Evolutionary conservation across 179 eudicot species (phyloP).

Genomic region (Beta corolliflora): DNA sequence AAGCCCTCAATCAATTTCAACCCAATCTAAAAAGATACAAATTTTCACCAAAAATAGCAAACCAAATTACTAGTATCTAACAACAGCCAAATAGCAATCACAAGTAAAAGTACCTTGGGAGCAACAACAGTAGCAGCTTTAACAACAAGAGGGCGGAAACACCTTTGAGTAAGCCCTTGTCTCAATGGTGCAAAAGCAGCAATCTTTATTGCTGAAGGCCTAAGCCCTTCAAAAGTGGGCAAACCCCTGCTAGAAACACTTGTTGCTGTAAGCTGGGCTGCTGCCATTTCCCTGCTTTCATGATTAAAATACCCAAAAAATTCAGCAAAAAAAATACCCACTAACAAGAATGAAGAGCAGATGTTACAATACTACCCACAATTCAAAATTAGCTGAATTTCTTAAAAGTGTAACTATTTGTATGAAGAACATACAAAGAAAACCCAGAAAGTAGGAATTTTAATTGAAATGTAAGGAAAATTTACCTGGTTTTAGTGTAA

Average conservation of each 20-base stretch:
- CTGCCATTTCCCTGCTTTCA: conserved; percentile 58
- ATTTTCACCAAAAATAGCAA: neutral
- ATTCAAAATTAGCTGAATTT: neutral
- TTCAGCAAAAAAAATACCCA: neutral
- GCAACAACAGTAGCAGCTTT: conserved; percentile 89
- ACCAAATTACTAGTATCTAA: neutral
- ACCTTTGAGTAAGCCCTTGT: conserved; percentile 45
- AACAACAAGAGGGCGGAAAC: conserved; percentile 63
- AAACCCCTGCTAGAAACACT: conserved; percentile 45
- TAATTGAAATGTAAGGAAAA: no score
- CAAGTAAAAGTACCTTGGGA: conserved; percentile 59
- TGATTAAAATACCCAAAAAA: neutral
- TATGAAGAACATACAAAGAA: neutral
- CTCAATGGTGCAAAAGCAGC: conserved; percentile 49
- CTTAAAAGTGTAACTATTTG: no score
- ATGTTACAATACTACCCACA: neutral
- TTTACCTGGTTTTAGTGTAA: conserved; percentile 6
- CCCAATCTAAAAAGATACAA: neutral
- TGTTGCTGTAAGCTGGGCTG: conserved; percentile 44
- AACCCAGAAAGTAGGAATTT: neutral
- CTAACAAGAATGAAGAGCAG: neutral
- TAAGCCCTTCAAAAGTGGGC: conserved; percentile 65
- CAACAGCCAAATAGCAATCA: neutral
- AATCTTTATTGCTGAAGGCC: conserved; percentile 42
- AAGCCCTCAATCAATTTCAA: neutral